Evolutionary conservation across 2,329 filamentous ascomycete species (phyloP), one percentile per base, ranked within the genome.

Genomic region (Rutstroemia sp.): DNA sequence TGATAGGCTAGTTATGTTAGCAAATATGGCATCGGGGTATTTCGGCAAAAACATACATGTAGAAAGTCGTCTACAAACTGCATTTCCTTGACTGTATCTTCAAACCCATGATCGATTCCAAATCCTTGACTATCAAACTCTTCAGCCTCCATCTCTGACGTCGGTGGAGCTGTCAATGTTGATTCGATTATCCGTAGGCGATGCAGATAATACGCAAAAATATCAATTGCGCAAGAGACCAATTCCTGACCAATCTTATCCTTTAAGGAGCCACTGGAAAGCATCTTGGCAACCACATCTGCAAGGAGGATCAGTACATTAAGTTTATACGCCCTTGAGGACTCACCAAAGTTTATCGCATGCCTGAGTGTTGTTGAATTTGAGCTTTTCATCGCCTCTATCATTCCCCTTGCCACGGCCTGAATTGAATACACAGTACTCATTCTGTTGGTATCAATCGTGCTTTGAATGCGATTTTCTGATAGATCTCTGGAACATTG

Each of bases 61-160:
- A 42, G 17, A 56, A 60, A 54, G 45, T 66, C 64, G 25, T 59
- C 45, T 41, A 61, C 60, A 54, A 66, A 58, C 48, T 67, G 61
- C 39, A 60, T 41, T 21, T 60, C 56, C 25, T 56, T 57, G 30
- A 61, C 54, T 34, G 57, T 44, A 21, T 60, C 44, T 37, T 30
- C 50, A 45, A 63, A 51, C 14, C 60, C 61, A 30, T 60, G 54
- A 54, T 63, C 66, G 12, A 7, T 37, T n/a, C 34, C 39, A 10
- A 47, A 47, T 16, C 57, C 65, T 52, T 67, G 65, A 42, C 65
- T 67, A 39, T 67, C 65, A 45, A 52, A 57, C 19, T 62, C 58
- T 39, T 48, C 51, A 9, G 61, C 60, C 30, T 34, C 30, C 12
- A 34, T 12, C 4, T 34, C 10, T 34, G 30, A 34, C 9, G 30